Percentiles rank a stretch among this genome's conserved stretches.
Evolutionary conservation across 2,329 filamentous ascomycete species (phyloP).

Genomic region (Cryphonectria japonica): DNA sequence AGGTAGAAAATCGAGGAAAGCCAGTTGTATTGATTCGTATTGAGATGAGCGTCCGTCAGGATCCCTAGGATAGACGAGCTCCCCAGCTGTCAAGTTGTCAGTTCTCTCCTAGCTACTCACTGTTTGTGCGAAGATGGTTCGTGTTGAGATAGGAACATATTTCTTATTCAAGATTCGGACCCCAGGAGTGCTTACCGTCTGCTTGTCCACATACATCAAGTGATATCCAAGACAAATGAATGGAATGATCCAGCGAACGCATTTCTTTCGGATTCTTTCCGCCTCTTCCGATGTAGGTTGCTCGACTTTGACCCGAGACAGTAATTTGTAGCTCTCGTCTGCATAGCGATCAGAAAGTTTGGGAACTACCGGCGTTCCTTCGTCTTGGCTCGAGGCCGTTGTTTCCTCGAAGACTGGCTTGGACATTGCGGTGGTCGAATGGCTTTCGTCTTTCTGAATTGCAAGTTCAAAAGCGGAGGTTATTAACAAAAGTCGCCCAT

Average conservation of each 20-base stretch:
- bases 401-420: slow-evolving; percentile 4
- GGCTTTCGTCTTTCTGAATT: neutral
- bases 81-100: slow-evolving; percentile 17
- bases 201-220: slow-evolving; percentile 43
- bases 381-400: slow-evolving; percentile 8
- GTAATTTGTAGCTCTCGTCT: slow-evolving; percentile 48
- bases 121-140: neutral
- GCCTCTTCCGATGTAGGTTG: slow-evolving; percentile 39
- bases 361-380: slow-evolving; percentile 23
- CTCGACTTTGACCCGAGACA: slow-evolving; percentile 42
- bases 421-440: neutral
- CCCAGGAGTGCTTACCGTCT: slow-evolving; percentile 20
- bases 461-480: neutral
- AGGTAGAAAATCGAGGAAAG: slow-evolving; percentile 31
- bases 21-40: slow-evolving; percentile 44
- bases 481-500: neutral
- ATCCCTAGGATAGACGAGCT: slow-evolving; percentile 29
- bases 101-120: neutral
- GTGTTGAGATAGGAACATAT: neutral
- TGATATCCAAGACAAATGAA: slow-evolving; percentile 46
- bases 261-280: slow-evolving; percentile 40
- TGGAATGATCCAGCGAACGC: slow-evolving; percentile 42
- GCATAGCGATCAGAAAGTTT: slow-evolving; percentile 44
- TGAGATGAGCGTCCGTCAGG: slow-evolving; percentile 26
- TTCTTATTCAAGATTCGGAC: neutral